A percentile compares a stretch with the other conserved stretches of the same genome.
These are phyloP conservation scores for Sarocladium brachiariae DNA, from an alignment of 2,329 filamentous ascomycete genomes.

Conservation along the genomic window DNA sequence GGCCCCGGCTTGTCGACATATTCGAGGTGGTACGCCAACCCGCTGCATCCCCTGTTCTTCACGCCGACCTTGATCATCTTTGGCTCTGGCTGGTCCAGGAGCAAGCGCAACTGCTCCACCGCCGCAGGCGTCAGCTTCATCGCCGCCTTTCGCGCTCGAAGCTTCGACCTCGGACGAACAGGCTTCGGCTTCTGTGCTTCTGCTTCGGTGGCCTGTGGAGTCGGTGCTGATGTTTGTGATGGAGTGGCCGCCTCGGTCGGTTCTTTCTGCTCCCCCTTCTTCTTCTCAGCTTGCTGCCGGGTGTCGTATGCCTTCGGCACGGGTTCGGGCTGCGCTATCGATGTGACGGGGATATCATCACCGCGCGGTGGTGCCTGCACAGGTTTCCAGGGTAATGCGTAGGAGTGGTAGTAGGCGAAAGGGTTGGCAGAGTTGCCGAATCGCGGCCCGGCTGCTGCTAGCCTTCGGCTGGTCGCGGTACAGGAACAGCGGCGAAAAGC, in stretches of 20 bases:
- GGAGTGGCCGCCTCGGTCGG: constrained; percentile 14
- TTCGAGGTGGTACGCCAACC: constrained; percentile 86
- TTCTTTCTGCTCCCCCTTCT: constrained; percentile 19
- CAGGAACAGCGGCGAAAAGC: constrained; percentile 17
- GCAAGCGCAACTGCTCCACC: constrained; percentile 65
- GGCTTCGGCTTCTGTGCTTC: constrained; percentile 67
- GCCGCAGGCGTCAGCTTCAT: constrained; percentile 79
- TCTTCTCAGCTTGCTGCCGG: constrained; percentile 30
- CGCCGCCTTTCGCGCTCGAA: constrained; percentile 73
- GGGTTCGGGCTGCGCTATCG: constrained; percentile 37
- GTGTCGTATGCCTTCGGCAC: constrained; percentile 48
- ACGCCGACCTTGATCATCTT: constrained; percentile 94
- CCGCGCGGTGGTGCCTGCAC: constrained; percentile 33
- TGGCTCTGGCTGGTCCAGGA: constrained; percentile 79
- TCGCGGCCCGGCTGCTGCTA: constrained; percentile 20
- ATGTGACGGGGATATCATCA: constrained; percentile 38
- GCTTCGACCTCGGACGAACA: constrained; percentile 27
- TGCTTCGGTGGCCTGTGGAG: constrained; percentile 47
- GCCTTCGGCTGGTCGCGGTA: constrained; percentile 25
- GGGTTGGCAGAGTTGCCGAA: constrained; percentile 34
- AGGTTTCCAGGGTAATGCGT: constrained; percentile 38
- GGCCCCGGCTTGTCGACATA: constrained; percentile 85
- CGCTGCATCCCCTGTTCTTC: constrained; percentile 88
- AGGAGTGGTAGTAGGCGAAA: constrained; percentile 43
- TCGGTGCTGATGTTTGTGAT: constrained; percentile 12